phyloP scores from a whole-genome alignment of 2,329 filamentous ascomycete species.

The Ramularia collo-cygni region DNA sequence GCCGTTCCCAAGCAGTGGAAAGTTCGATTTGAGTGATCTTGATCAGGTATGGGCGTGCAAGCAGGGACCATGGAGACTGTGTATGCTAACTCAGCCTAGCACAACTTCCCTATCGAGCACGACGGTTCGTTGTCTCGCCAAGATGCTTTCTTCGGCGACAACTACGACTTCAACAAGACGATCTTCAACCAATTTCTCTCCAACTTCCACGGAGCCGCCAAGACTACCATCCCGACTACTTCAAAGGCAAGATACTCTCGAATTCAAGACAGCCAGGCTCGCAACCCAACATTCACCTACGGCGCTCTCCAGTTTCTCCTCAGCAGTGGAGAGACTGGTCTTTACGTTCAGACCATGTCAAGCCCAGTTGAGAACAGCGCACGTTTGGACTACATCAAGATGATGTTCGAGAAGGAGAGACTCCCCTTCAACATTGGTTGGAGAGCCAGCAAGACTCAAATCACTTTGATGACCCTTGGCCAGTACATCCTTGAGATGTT shows the following conservation, averaged over 20 bases:
- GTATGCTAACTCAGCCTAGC: slow-evolving; percentile 7
- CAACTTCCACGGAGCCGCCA: slow-evolving; percentile 15
- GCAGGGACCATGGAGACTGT: slow-evolving; percentile 19
- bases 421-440: slow-evolving; percentile 29
- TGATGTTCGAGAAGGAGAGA: slow-evolving; percentile 23
- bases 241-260: slow-evolving; percentile 22
- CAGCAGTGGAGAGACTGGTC: slow-evolving; percentile 29
- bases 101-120: slow-evolving; percentile 31
- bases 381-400: slow-evolving; percentile 24
- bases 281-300: slow-evolving; percentile 27
- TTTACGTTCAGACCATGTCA: slow-evolving; percentile 28
- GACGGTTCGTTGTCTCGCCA: slow-evolving; percentile 28
- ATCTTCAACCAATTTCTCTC: slow-evolving; percentile 23
- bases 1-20: slow-evolving; percentile 11
- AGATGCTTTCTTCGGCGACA: slow-evolving; percentile 27
- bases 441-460: slow-evolving; percentile 12
- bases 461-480: slow-evolving; percentile 9
- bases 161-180: slow-evolving; percentile 25
- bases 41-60: slow-evolving; percentile 12
- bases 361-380: slow-evolving; percentile 24
- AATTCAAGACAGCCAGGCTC: slow-evolving; percentile 15
- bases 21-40: slow-evolving; percentile 22
- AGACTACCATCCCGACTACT: slow-evolving; percentile 21
- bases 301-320: slow-evolving; percentile 26
- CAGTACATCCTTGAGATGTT: slow-evolving; percentile 8